Conservation (phyloP, 805 yeast genomes). For the Lipomyces mesembrius region DNA sequence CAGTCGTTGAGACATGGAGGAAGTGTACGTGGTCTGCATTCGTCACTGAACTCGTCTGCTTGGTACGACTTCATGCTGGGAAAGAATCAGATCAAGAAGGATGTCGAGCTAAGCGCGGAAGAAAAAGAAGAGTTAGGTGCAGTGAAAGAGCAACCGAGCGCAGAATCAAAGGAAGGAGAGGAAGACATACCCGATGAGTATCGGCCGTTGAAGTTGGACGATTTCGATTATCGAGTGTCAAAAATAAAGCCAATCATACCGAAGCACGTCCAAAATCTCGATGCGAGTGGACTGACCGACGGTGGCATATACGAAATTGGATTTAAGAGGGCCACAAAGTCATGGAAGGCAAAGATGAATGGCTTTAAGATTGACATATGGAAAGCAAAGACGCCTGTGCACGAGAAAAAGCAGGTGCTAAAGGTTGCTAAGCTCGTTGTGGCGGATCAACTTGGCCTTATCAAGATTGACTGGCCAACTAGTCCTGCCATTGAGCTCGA, state of each 20-base stretch:
- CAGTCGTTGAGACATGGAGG: not conserved
- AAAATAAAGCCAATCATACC: slow-evolving; percentile 9
- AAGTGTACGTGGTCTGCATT: not conserved
- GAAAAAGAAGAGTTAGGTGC: slow-evolving; percentile 24
- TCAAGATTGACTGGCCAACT: slow-evolving; percentile 24
- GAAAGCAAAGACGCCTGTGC: slow-evolving; percentile 19
- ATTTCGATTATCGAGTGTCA: slow-evolving; percentile 24
- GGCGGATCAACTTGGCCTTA: slow-evolving; percentile 24
- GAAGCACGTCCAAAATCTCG: not conserved
- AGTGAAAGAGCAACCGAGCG: not conserved
- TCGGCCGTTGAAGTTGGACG: slow-evolving; percentile 19
- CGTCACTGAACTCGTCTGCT: not conserved
- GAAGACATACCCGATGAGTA: slow-evolving; percentile 13
- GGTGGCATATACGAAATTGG: slow-evolving; percentile 25
- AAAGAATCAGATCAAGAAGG: slow-evolving; percentile 9
- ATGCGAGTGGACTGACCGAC: not conserved
- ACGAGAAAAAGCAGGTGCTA: slow-evolving; percentile 10
- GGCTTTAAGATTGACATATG: slow-evolving; percentile 18
- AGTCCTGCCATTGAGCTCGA: slow-evolving; percentile 3
- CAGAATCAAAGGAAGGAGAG: slow-evolving; percentile 1
- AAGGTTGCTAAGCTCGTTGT: slow-evolving; percentile 22
- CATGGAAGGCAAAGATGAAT: slow-evolving; percentile 10
- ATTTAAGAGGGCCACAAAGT: slow-evolving; percentile 5
- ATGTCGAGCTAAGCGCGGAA: slow-evolving; percentile 19
- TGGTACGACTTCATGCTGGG: slow-evolving; percentile 1